Percentiles rank a stretch among this genome's conserved stretches.
Conservation (phyloP, 768 basidiomycete species). For the Nidula microcarpa region DNA sequence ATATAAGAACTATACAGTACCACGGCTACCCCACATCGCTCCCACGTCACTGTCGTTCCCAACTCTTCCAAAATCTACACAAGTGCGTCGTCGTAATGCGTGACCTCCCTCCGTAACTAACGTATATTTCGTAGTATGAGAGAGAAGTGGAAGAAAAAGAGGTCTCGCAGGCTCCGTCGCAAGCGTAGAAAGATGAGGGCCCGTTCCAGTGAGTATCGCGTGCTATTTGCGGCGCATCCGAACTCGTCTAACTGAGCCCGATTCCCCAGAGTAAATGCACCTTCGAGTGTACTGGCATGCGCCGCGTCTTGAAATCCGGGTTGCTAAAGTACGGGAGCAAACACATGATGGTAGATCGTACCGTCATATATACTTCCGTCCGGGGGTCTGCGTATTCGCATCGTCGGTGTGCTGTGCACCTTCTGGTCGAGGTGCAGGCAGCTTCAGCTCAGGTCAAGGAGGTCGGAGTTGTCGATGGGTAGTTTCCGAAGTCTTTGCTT, state of each 20-base stretch:
- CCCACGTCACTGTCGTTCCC: slow-evolving; percentile 19
- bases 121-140: slow-evolving; percentile 56
- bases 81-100: slow-evolving; percentile 18
- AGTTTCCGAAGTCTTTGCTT: not conserved
- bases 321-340: not conserved
- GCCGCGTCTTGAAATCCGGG: not conserved
- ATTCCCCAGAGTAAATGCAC: slow-evolving; percentile 33
- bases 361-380: not conserved
- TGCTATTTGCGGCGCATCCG: not conserved
- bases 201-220: slow-evolving; percentile 73
- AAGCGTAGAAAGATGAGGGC: slow-evolving; percentile 97
- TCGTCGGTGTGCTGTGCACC: not conserved
- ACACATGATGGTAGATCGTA: not conserved
- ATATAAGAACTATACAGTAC: slow-evolving; percentile 44
- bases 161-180: slow-evolving; percentile 87
- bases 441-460: slow-evolving; percentile 1
- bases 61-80: slow-evolving; percentile 20
- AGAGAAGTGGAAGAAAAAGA: slow-evolving; percentile 98
- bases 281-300: not conserved
- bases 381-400: not conserved
- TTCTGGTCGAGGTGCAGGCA: not conserved
- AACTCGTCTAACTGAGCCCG: not conserved
- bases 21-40: slow-evolving; percentile 6
- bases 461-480: not conserved
- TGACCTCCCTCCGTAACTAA: not conserved